Base-by-base conservation (phyloP, 2,329 filamentous ascomycete species). In the Aspergillus vadensis region DNA sequence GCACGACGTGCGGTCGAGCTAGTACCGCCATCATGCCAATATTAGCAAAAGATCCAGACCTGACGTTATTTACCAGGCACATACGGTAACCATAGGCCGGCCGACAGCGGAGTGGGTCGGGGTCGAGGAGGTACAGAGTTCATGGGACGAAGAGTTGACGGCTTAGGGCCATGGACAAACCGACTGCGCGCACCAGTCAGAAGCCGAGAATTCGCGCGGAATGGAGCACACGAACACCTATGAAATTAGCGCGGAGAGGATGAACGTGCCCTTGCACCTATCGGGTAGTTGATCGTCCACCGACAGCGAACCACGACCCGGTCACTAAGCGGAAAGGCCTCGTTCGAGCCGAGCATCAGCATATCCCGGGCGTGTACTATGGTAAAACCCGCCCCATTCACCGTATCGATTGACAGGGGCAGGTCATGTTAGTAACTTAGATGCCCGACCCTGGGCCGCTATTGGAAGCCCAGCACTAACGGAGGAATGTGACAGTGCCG, bases 221-320 rank as follows among this genome's bases (percentile, higher is more conserved):
- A 62, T 57, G 52, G 60, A 54, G 52, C 48, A 47, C 44, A 53
- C 48, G 12, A 51, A n/a, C 52, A 43, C 48, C 51, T 27, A 52
- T n/a, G 27, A 49, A 54, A 41, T 39, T 58, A 41, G 56, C 49
- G 49, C 52, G 38, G 55, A 44, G 27, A 44, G 52, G 52, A 60
- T 52, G 58, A 56, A 51, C 53, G 19, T 39, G 27, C 54, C 47
- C 59, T 56, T 49, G 57, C 52, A 44, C 43, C 36, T 19, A 47
- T 43, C 23, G 14, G 53, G 48, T 43, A 49, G 12, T 49, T 49
- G 60, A 62, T 62, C 60, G 57, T 56, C 57, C 27, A 14, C 30
- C 25, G 23, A 59, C 57, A 55, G 50, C 41, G 60, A 44, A 60
- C 58, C 32, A 25, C 44, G 23, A 25, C 43, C 43, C 14, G 43